phyloP scores from a whole-genome alignment of 306 rosid species.

The Myrica gale region DNA sequence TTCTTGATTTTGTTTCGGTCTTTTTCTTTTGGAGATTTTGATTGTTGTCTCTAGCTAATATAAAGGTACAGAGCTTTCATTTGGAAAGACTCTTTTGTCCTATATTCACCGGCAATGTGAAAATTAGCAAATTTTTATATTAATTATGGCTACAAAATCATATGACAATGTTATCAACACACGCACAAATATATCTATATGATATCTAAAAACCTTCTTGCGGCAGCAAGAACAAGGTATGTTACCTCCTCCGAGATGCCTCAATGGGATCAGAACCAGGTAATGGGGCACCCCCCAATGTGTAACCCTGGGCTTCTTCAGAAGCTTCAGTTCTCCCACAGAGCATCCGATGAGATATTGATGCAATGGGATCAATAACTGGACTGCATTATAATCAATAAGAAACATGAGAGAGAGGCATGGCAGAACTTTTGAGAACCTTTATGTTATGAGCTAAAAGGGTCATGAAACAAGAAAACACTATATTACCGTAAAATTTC shows the following conservation, averaged over 20 bases:
- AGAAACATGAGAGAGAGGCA: slow-evolving; percentile 24
- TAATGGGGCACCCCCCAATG: slow-evolving; percentile 55
- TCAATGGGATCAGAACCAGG: slow-evolving; percentile 96
- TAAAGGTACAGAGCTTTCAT: background rate
- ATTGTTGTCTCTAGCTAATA: background rate
- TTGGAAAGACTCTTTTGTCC: background rate
- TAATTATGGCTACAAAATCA: too few relatives aligned
- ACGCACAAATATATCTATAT: background rate
- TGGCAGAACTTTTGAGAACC: slow-evolving; percentile 8
- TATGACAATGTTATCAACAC: too few relatives aligned
- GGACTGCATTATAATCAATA: slow-evolving; percentile 52
- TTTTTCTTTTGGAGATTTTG: background rate
- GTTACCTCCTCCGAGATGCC: slow-evolving; percentile 85
- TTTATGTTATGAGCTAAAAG: background rate
- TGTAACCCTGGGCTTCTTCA: slow-evolving; percentile 42
- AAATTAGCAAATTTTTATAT: too few relatives aligned
- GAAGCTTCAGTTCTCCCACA: slow-evolving; percentile 76
- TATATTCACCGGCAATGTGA: background rate
- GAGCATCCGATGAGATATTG: slow-evolving; percentile 79
- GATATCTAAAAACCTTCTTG: background rate
- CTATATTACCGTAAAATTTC: slow-evolving; percentile 60
- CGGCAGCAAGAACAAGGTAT: slow-evolving; percentile 24
- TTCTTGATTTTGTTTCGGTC: background rate
- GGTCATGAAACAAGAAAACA: slow-evolving; percentile 4
- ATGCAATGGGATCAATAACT: slow-evolving; percentile 75